Base-by-base conservation (phyloP, 2,329 filamentous ascomycete genomes). In the Hypoxylon sp. region DNA sequence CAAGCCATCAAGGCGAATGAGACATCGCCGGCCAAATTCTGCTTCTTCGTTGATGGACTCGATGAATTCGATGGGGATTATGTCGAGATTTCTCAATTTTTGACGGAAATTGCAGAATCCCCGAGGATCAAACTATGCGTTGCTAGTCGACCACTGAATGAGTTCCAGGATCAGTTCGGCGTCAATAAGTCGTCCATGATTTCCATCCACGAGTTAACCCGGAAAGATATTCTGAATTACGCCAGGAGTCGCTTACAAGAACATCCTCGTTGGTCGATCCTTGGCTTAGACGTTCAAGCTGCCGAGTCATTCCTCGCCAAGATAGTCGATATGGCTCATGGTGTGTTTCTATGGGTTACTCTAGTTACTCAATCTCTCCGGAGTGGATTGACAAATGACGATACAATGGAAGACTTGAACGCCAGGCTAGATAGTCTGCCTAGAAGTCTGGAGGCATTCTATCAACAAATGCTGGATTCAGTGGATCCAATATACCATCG, bases 11-110 rank as follows among this genome's bases (percentile, higher is more conserved):
- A 68, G 33, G 49, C 31, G 22, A 64, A 64, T 33, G 27, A 37
- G 7, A 57, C 50, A 10, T 49, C 68, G 3, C 50, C 54, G 6
- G 62, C 64, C 5, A 64, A 67, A 33, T 73, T 77, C 10, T 81
- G 77, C 51, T 72, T 80, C 33, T 80, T 80, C 37, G 74, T 80
- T n/a, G 78, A 81, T 35, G 79, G 74, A 35, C 64, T 80, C 6
- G 78, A 79, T 54, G 77, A 80, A 59, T 79, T 73, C 48, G 60
- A 72, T 6, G 76, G 75, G 0, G 72, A 76, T 31, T 72, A 75
- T 50, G 17, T 67, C 2, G 70, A 76, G 7, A 66, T 72, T 25
- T 77, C 13, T 56, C 72, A 56, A 22, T 37, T 8, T 6, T 31
- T 61, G 14, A 17, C 27, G 37, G 49, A 71, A 44, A 42, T 58